Conservation (phyloP, 495 filamentous ascomycete genomes). For the Xylaria palmicola region DNA sequence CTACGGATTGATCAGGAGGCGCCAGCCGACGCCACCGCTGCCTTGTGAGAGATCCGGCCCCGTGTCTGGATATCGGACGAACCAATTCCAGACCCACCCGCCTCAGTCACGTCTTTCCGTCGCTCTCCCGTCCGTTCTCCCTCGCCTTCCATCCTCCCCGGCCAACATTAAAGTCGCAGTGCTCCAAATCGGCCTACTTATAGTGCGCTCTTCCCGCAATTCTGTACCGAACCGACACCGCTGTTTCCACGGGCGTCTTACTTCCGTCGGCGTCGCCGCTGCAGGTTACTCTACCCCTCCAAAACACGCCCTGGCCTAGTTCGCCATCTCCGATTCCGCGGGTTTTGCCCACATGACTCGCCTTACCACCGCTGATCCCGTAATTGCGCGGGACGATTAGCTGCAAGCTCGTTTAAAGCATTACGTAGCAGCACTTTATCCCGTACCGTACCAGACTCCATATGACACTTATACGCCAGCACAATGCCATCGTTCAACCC, state of each 20-base stretch:
- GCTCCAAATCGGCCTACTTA: too few relatives aligned
- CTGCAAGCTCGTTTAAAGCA: slow-evolving; percentile 1
- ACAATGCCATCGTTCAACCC: slow-evolving; percentile 53
- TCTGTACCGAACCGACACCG: neutral
- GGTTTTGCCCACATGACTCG: neutral
- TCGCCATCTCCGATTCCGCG: neutral
- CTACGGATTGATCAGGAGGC: neutral
- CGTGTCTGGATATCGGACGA: neutral
- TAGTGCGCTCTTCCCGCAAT: neutral
- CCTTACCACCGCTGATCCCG: neutral
- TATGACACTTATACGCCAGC: neutral
- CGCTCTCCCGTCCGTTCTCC: neutral
- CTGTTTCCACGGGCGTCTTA: neutral
- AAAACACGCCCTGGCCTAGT: neutral
- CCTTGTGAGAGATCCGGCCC: neutral
- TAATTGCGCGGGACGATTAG: neutral
- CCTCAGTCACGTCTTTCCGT: neutral
- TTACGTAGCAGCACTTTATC: slow-evolving; percentile 2
- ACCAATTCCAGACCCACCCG: neutral
- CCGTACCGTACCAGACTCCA: slow-evolving; percentile 4
- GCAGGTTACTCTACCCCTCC: neutral
- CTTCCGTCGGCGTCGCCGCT: slow-evolving; percentile 10
- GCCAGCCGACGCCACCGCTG: neutral
- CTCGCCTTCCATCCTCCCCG: too few relatives aligned
- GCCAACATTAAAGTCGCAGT: too few relatives aligned